These are phyloP conservation scores for Exophiala sp. DNA, from an alignment of 2,329 filamentous ascomycete genomes.

Conservation along the genomic window DNA sequence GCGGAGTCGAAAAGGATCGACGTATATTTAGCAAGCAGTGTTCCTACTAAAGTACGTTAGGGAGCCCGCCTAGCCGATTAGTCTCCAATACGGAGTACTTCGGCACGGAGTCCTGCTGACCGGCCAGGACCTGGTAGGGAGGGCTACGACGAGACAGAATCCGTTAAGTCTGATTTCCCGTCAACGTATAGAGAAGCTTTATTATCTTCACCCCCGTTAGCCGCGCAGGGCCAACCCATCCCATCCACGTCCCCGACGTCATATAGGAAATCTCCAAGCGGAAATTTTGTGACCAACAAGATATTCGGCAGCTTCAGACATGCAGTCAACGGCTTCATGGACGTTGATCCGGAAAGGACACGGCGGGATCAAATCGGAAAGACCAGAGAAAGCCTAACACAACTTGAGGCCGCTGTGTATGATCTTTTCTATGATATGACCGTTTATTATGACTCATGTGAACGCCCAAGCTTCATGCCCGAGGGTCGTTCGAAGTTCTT, in stretches of 20 bases:
- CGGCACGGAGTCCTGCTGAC: conserved; percentile 41
- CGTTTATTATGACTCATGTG: conserved; percentile 18
- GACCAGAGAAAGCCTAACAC: conserved; percentile 78
- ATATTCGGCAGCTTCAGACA: conserved; percentile 95
- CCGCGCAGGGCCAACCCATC: conserved; percentile 64
- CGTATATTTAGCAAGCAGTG: conserved; percentile 73
- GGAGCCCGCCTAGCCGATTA: conserved; percentile 64
- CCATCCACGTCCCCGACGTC: conserved; percentile 28
- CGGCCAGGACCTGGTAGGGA: conserved; percentile 50
- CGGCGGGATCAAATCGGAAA: conserved; percentile 92
- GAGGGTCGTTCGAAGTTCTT: conserved; percentile 2
- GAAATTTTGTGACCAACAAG: conserved; percentile 90
- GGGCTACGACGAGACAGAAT: conserved; percentile 73
- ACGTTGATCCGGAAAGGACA: conserved; percentile 91
- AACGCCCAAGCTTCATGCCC: neutral
- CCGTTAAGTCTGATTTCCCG: conserved; percentile 94
- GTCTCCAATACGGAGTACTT: conserved; percentile 50
- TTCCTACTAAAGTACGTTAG: conserved; percentile 58
- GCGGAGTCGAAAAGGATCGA: conserved; percentile 89
- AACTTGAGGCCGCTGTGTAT: conserved; percentile 29
- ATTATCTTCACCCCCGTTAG: conserved; percentile 56
- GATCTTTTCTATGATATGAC: conserved; percentile 11
- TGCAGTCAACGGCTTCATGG: conserved; percentile 91
- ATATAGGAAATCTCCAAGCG: conserved; percentile 78
- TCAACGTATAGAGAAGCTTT: conserved; percentile 75